Evolutionary conservation across 2,329 filamentous ascomycete genomes (phyloP).

Genomic region (Fusarium sp.): DNA sequence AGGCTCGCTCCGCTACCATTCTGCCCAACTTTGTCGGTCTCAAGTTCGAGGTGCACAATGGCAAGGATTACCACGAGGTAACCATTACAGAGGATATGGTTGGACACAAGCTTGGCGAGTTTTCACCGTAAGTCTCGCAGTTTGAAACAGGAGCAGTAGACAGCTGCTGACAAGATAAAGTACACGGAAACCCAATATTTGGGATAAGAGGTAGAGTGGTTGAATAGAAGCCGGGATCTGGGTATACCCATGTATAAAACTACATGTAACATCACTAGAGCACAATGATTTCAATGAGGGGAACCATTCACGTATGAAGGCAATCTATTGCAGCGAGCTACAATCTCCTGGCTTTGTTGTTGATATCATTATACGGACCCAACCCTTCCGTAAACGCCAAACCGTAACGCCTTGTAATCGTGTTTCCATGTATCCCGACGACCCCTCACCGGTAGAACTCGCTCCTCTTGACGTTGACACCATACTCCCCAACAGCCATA

Average conservation of each 20-base stretch:
- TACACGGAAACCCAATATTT: slow-evolving; percentile 67
- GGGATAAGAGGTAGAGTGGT: slow-evolving; percentile 51
- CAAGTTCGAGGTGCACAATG: slow-evolving; percentile 91
- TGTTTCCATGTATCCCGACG: slow-evolving; percentile 15
- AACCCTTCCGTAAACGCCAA: slow-evolving; percentile 36
- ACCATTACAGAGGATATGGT: slow-evolving; percentile 95
- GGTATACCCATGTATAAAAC: slow-evolving; percentile 44
- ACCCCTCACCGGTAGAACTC: slow-evolving; percentile 86
- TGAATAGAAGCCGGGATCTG: slow-evolving; percentile 30
- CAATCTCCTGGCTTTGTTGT: slow-evolving; percentile 17
- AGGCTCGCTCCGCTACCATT: slow-evolving; percentile 88
- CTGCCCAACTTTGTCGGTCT: slow-evolving; percentile 91
- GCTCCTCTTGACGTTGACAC: slow-evolving; percentile 95
- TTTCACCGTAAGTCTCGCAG: slow-evolving; percentile 75
- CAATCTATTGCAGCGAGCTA: slow-evolving; percentile 34
- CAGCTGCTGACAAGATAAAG: slow-evolving; percentile 46
- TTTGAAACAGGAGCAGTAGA: background rate
- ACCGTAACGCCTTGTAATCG: slow-evolving; percentile 38
- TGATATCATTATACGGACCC: slow-evolving; percentile 30
- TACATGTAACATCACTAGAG: slow-evolving; percentile 45
- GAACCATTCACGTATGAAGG: slow-evolving; percentile 17
- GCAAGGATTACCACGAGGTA: slow-evolving; percentile 84
- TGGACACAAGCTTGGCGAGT: slow-evolving; percentile 93
- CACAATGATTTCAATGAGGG: slow-evolving; percentile 25
- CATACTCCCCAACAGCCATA: slow-evolving; percentile 98